phyloP scores from a whole-genome alignment of 129 eudicot species.

The Kitagawia praeruptora region DNA sequence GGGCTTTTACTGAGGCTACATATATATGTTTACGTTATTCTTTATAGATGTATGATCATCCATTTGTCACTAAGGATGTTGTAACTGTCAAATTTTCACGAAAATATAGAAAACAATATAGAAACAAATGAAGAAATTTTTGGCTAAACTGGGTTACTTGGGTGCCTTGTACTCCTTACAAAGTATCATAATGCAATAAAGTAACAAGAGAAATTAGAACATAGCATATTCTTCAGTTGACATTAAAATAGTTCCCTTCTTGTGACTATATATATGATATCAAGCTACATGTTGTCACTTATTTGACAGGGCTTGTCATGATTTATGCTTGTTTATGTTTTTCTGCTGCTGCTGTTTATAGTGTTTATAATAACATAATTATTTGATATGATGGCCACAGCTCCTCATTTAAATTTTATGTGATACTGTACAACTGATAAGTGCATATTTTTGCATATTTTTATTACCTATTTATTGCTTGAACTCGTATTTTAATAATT shows the following conservation, averaged over 20 bases:
- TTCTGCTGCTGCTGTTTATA: no score
- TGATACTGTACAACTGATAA: no score
- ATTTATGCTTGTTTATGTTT: no score
- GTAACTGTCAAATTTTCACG: background rate
- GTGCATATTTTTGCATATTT: no score
- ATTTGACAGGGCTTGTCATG: no score
- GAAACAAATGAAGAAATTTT: background rate
- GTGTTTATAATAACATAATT: no score
- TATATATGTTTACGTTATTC: background rate
- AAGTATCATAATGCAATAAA: background rate
- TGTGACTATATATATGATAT: background rate
- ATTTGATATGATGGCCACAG: no score
- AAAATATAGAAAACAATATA: background rate
- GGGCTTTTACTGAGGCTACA: slow-evolving; percentile 48
- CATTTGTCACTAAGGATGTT: background rate
- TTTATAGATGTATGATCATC: background rate
- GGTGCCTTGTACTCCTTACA: background rate
- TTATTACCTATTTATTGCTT: no score
- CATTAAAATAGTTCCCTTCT: background rate
- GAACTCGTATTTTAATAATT: no score
- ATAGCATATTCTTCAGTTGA: background rate
- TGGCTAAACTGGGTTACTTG: background rate
- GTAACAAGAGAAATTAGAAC: background rate
- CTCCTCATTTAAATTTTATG: no score
- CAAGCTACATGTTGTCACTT: background rate